phyloP scores from a whole-genome alignment of 2,329 filamentous ascomycete species.

The Pseudocercospora cruenta region DNA sequence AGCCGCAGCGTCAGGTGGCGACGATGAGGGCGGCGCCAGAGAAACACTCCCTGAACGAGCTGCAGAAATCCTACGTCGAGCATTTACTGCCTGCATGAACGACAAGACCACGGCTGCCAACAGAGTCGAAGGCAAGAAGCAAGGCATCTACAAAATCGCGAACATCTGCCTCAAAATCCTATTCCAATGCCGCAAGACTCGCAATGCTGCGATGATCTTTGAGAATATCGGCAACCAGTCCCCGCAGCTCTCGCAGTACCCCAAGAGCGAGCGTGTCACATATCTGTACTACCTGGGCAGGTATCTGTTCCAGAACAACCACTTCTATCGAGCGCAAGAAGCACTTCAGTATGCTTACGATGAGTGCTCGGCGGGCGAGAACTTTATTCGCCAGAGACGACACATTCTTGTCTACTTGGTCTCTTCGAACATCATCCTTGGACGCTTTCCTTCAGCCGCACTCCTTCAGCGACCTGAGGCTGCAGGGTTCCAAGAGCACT shows the following conservation, averaged over 20 bases:
- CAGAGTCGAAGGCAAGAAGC: constrained; percentile 79
- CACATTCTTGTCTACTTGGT: constrained; percentile 84
- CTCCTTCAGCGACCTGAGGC: constrained; percentile 75
- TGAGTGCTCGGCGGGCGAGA: constrained; percentile 62
- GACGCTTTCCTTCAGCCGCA: constrained; percentile 72
- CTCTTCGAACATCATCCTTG: constrained; percentile 79
- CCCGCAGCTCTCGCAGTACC: constrained; percentile 78
- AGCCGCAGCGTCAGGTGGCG: constrained; percentile 41
- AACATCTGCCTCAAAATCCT: constrained; percentile 88
- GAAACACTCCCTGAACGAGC: constrained; percentile 84
- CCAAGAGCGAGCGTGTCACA: constrained; percentile 83
- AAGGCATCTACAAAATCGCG: constrained; percentile 87
- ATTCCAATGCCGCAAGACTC: constrained; percentile 83
- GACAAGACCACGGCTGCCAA: constrained; percentile 68
- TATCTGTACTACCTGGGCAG: constrained; percentile 94
- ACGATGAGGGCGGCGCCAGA: constrained; percentile 67
- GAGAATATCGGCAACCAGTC: constrained; percentile 83
- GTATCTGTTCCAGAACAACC: constrained; percentile 82
- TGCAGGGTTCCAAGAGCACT: constrained; percentile 64
- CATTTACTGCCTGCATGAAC: constrained; percentile 86
- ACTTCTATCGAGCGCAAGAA: constrained; percentile 75
- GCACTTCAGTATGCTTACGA: constrained; percentile 80
- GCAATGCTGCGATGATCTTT: constrained; percentile 85
- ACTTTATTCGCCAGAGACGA: constrained; percentile 67
- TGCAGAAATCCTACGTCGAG: constrained; percentile 85